phyloP scores from a whole-genome alignment of 2,329 filamentous ascomycete species.

The Alternaria ethzedia region DNA sequence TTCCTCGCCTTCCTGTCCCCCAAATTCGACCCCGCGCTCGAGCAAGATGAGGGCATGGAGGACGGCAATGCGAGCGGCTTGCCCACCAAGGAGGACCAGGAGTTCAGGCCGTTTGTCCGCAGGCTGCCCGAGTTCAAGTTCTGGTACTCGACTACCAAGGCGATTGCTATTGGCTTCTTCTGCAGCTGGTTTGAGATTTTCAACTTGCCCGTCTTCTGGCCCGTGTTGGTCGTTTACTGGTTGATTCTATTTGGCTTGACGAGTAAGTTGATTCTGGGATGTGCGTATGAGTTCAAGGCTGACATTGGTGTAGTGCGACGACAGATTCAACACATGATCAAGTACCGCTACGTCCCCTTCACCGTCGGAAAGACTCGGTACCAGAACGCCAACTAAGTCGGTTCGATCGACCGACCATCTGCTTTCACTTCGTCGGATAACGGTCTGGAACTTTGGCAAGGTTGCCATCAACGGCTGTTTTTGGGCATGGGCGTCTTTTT shows the following conservation, averaged over 20 bases:
- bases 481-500: constrained; percentile 25
- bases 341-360: constrained; percentile 98
- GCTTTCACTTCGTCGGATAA: constrained; percentile 5
- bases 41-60: constrained; percentile 95
- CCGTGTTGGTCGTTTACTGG: constrained; percentile 98
- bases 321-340: constrained; percentile 99
- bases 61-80: constrained; percentile 79
- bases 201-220: constrained; percentile 98
- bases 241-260: constrained; percentile 94
- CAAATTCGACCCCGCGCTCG: constrained; percentile 97
- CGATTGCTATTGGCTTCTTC: constrained; percentile 79
- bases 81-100: constrained; percentile 94
- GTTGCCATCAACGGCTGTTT: constrained; percentile 17
- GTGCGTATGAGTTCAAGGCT: background rate
- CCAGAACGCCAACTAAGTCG: constrained; percentile 34
- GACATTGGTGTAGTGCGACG: constrained; percentile 74
- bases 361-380: constrained; percentile 76
- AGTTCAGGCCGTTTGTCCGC: constrained; percentile 97
- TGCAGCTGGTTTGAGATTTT: constrained; percentile 96
- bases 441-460: constrained; percentile 3
- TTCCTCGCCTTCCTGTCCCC: constrained; percentile 98
- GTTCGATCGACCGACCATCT: background rate
- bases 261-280: constrained; percentile 66
- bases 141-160: constrained; percentile 94
- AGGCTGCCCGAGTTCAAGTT: constrained; percentile 99